Evolutionary conservation across 768 basidiomycete genomes (phyloP).

Genomic region (Termitomyces sp.): DNA sequence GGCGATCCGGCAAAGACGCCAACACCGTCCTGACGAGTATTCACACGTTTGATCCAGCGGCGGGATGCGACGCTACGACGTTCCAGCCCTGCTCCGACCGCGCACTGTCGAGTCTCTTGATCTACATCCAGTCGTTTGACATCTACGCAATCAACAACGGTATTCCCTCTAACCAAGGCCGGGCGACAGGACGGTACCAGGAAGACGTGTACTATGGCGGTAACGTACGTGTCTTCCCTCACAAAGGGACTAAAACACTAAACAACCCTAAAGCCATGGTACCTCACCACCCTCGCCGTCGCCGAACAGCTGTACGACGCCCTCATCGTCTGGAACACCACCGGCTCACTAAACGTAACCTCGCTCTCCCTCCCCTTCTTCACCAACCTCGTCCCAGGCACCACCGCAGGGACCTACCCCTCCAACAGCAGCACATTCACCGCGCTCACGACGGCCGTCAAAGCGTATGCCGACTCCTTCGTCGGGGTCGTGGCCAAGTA

Average conservation of each 20-base stretch:
- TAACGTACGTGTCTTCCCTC: constrained; percentile 49
- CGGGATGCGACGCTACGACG: constrained; percentile 69
- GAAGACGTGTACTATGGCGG: constrained; percentile 74
- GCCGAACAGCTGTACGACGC: constrained; percentile 78
- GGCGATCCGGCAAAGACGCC: constrained; percentile 74
- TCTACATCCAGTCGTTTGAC: constrained; percentile 70
- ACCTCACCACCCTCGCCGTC: constrained; percentile 67
- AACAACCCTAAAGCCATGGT: constrained; percentile 83
- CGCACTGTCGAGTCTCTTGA: constrained; percentile 65
- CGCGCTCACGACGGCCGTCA: constrained; percentile 46
- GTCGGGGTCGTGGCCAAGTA: constrained; percentile 53
- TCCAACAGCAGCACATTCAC: constrained; percentile 46
- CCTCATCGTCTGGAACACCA: constrained; percentile 58
- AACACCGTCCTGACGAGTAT: constrained; percentile 74
- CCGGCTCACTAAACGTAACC: constrained; percentile 54
- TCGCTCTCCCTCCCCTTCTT: constrained; percentile 68
- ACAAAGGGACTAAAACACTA: constrained; percentile 19
- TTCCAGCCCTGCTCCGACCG: constrained; percentile 83
- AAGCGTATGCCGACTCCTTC: constrained; percentile 66
- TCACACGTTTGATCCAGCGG: constrained; percentile 70
- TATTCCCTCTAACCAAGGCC: constrained; percentile 50
- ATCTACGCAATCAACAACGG: constrained; percentile 67
- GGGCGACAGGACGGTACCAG: constrained; percentile 73
- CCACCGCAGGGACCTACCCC: constrained; percentile 51
- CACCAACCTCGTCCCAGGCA: constrained; percentile 48